Evolutionary conservation across 306 rosid species (phyloP).

Genomic region (Acacia crassicarpa): DNA sequence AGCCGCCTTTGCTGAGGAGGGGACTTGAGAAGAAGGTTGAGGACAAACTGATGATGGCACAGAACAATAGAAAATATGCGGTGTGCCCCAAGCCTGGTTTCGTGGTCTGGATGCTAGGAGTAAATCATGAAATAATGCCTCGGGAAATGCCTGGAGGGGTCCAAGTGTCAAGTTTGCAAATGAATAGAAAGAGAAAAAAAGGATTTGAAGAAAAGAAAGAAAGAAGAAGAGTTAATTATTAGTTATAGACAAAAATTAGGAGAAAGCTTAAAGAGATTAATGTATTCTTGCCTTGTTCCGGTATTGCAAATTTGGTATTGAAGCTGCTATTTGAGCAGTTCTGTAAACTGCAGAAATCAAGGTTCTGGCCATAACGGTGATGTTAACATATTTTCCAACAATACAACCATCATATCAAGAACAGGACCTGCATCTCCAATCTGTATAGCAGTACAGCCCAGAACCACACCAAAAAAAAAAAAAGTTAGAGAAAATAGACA

Average conservation of each 20-base stretch:
- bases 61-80: constrained; percentile 87
- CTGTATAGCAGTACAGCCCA: constrained; percentile 53
- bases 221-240: constrained; percentile 38
- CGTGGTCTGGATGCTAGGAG: constrained; percentile 91
- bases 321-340: constrained; percentile 90
- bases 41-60: constrained; percentile 96
- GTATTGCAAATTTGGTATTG: constrained; percentile 78
- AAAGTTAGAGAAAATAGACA: constrained; percentile 32
- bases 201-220: constrained; percentile 29
- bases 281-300: constrained; percentile 83
- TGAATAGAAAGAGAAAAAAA: constrained; percentile 18
- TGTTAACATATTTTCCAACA: constrained; percentile 76
- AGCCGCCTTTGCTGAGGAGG: constrained; percentile 38
- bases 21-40: constrained; percentile 37
- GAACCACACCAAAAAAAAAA: constrained; percentile 34
- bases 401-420: constrained; percentile 84
- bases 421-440: constrained; percentile 90
- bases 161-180: constrained; percentile 20
- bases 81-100: constrained; percentile 94
- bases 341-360: constrained; percentile 61
- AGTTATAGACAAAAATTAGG: not conserved
- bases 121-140: constrained; percentile 91
- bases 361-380: constrained; percentile 86
- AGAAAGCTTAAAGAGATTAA: constrained; percentile 10
- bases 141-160: constrained; percentile 57